These are phyloP conservation scores for Taphrina pruni DNA, from an alignment of 1,139 yeast genomes.

Conservation along the genomic window DNA sequence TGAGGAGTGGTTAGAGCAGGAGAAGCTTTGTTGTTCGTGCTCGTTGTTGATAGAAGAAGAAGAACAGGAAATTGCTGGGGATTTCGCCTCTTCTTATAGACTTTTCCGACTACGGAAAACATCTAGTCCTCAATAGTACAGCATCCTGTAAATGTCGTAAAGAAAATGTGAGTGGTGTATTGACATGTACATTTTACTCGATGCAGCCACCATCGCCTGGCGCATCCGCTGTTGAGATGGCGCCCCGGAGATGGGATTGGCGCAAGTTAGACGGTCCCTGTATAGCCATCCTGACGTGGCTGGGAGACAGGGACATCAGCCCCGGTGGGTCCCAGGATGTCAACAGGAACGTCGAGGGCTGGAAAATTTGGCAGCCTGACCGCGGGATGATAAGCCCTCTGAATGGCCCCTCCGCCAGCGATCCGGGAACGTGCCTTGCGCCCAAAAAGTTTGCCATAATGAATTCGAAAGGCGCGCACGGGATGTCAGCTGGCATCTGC, in stretches of 20 bases:
- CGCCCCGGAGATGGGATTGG: neutral
- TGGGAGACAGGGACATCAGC: neutral
- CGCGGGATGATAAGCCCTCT: neutral
- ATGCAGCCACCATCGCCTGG: slow-evolving; percentile 2
- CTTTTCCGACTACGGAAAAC: neutral
- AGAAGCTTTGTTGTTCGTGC: too few relatives aligned
- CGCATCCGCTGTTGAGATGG: neutral
- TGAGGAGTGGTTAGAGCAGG: too few relatives aligned
- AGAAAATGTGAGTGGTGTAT: neutral
- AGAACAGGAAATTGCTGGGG: neutral
- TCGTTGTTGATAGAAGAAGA: too few relatives aligned
- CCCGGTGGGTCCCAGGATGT: neutral
- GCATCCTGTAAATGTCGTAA: neutral
- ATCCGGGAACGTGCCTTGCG: neutral
- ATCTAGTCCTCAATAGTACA: neutral
- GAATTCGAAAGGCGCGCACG: too few relatives aligned
- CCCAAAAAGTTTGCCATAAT: too few relatives aligned
- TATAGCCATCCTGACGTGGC: neutral
- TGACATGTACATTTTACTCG: neutral
- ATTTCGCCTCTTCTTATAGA: neutral
- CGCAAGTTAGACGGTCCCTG: neutral
- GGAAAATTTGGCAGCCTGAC: neutral
- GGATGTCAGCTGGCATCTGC: too few relatives aligned
- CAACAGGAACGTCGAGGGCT: too few relatives aligned
- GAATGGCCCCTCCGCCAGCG: neutral